Evolutionary conservation across 805 yeast species (phyloP), one percentile per base, ranked within the genome.

Genomic region (Candida sonorensis): DNA sequence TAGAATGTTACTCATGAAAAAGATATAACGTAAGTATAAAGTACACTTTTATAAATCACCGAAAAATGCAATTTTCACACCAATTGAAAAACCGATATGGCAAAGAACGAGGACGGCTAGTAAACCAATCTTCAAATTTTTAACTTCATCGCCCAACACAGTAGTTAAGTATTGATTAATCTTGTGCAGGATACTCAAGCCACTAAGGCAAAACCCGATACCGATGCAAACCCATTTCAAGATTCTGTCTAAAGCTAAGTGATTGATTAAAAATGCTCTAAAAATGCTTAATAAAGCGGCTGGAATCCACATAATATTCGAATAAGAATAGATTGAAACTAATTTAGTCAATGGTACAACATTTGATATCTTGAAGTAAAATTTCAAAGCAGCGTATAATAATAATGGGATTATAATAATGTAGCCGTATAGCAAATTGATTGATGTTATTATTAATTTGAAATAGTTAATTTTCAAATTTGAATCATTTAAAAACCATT

Each of bases 301-400:
- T 1, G 95, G 94, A n/a, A 82, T 61, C 96, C 97, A 88, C 36
- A 77, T 69, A 5, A 81, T 59, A 48, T 81, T 82, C 13, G 95
- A 72, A 59, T 90, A 88, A 2, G 97, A 95, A 57, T 82, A 88
- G 21, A 86, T 68, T 4, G 90, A 75, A 2, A 88, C 60, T 30
- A 83, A 49, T 44, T 74, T 78, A 4, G 77, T 66, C 40, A 81
- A 59, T 7, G 77, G 67, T 10, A 62, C 50, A 13, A 77, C 54
- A 22, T 59, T 55, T 16, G 39, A 26, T 29, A 81, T 64, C 44
- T 79, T 76, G 48, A 74, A 63, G 36, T 64, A 51, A 51, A 72
- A 82, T 30, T 69, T 62, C 9, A 80, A 59, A 4, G 64, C 37
- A 3, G 74, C 42, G 60, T 75, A 81, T 23, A 77, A 61, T 2